Percentiles rank a stretch among this genome's conserved stretches.
phyloP scores from a whole-genome alignment of 257 asterid species.

The Lycium ferocissimum region DNA sequence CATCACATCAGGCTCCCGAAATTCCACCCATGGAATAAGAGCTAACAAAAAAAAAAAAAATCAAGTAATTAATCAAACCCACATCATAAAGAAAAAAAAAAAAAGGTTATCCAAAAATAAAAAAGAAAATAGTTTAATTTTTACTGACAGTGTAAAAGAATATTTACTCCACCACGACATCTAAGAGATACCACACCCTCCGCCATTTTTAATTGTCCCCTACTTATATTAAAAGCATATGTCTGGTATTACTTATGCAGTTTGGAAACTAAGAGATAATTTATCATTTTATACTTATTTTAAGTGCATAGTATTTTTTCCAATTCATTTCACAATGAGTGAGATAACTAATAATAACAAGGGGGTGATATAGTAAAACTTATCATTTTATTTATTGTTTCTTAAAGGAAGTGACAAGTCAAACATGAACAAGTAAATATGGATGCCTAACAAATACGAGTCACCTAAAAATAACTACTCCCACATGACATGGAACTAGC shows the following conservation, averaged over 20 bases:
- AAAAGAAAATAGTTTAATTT: background rate
- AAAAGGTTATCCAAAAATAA: background rate
- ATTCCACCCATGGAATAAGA: constrained; percentile 76
- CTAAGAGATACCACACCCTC: background rate
- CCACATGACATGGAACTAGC: background rate
- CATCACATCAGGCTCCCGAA: constrained; percentile 78
- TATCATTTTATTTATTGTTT: too few species aligned
- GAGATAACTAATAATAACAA: too few species aligned
- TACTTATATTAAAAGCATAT: too few species aligned
- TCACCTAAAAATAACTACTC: background rate
- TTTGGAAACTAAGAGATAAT: too few species aligned
- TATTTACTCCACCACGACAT: background rate
- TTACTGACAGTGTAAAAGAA: background rate
- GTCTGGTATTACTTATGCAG: too few species aligned
- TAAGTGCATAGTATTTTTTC: too few species aligned
- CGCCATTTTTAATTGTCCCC: too few species aligned
- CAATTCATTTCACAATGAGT: too few species aligned
- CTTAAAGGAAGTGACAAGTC: too few species aligned
- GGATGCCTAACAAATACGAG: background rate
- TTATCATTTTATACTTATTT: too few species aligned
- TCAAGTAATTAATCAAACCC: background rate
- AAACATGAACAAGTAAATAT: too few species aligned
- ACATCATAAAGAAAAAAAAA: background rate
- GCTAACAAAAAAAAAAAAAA: constrained; percentile 46
- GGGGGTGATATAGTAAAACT: too few species aligned